Base-by-base conservation (phyloP, 2,329 filamentous ascomycete species). In the Microcyclospora tardicrescens region DNA sequence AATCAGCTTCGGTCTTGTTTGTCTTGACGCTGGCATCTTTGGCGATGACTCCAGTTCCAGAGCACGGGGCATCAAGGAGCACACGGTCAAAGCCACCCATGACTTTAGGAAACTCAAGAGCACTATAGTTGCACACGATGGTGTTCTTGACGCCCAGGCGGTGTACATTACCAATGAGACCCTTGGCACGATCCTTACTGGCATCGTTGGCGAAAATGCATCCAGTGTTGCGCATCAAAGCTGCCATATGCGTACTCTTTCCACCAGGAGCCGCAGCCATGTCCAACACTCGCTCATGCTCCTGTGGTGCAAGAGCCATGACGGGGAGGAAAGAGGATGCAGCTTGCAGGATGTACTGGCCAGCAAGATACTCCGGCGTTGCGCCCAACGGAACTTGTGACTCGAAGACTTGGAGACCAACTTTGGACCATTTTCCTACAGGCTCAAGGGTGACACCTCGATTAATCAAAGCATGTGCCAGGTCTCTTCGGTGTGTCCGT, bases 11-110 rank as follows among this genome's bases (percentile, higher is more conserved):
- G 10, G 84, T 93, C 71, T 96, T 96, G 70, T 95, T 96, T 16
- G 89, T 96, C 73, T 98, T 98, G 51, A 98, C 86, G 48, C 81
- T 85, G 27, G 89, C 77, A 63, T 98, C 91, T 68, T 98, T 98
- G 46, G 86, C 82, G 49, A 98, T 98, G 56, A 98, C 91, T 54
- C 91, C 91, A 1, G 91, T 98, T 51, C 91, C 89, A 2, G 87
- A 93, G 67, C 91, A 96, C 4, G 91, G 91, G 1, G 86, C 87
- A 65, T 98, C 87, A 42, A 96, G 81, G 34, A 96, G 67, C 5
- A 98, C 85, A 46, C 91, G 77, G 61, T 98, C 91, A 46, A 98
- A 98, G 10, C 91, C 91, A 42, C 89, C 91, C 62, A 98, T 86
- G 29, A 93, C 84, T 55, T 79, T 84, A 19, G 91, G 91, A 61